Evolutionary conservation across 2,329 filamentous ascomycete genomes (phyloP).

Genomic region (Xylaria multiplex): DNA sequence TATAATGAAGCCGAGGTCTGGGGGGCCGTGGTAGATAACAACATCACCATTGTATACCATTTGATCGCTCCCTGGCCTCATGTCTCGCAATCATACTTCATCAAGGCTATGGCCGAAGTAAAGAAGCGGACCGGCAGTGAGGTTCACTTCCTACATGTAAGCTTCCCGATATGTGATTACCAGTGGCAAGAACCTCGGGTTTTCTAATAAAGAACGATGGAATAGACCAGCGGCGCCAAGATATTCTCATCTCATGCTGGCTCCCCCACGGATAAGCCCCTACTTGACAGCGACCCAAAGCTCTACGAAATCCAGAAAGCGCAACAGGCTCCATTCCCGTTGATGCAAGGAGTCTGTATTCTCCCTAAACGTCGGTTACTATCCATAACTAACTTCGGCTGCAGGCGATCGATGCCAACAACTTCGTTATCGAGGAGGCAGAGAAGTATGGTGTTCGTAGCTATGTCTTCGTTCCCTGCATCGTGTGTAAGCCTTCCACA

Average conservation of each 20-base stretch:
- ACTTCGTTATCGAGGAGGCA: slow-evolving; percentile 55
- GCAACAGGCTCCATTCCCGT: slow-evolving; percentile 41
- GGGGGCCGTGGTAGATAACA: slow-evolving; percentile 52
- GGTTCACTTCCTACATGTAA: slow-evolving; percentile 60
- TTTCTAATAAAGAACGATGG: slow-evolving; percentile 5
- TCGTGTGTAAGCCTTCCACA: slow-evolving; percentile 55
- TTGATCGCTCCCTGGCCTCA: slow-evolving; percentile 55
- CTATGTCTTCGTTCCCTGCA: slow-evolving; percentile 65
- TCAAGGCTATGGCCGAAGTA: slow-evolving; percentile 58
- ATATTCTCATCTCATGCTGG: slow-evolving; percentile 60
- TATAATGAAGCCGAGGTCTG: slow-evolving; percentile 51
- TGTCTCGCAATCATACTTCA: slow-evolving; percentile 52
- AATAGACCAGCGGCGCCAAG: slow-evolving; percentile 61
- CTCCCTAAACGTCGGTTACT: too few relatives aligned
- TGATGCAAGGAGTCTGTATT: slow-evolving; percentile 44
- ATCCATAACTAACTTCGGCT: slow-evolving; percentile 1
- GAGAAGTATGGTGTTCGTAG: slow-evolving; percentile 56
- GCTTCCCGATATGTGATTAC: slow-evolving; percentile 16
- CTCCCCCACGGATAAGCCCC: slow-evolving; percentile 52
- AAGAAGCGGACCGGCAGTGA: slow-evolving; percentile 53
- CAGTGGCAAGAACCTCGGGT: too few relatives aligned
- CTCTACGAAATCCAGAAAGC: slow-evolving; percentile 57
- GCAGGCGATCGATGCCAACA: slow-evolving; percentile 55
- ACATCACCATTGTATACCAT: slow-evolving; percentile 61
- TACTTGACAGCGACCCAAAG: slow-evolving; percentile 56